Evolutionary conservation across 2,329 filamentous ascomycete genomes (phyloP).

Genomic region (Acrodontium crateriforme): DNA sequence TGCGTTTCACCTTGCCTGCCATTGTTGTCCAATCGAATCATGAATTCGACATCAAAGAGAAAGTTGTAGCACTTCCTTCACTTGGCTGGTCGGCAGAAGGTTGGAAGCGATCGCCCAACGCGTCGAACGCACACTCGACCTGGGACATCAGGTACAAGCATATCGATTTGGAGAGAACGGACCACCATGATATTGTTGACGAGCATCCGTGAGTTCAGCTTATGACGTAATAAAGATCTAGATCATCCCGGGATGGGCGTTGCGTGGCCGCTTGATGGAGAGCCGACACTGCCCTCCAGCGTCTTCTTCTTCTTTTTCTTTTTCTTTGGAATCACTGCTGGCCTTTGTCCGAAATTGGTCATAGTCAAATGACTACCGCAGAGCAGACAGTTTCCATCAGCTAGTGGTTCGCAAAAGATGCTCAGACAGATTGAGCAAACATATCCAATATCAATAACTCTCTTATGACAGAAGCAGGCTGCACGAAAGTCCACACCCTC

Average conservation of each 20-base stretch:
- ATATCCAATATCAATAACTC: slow-evolving; percentile 81
- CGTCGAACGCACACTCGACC: slow-evolving; percentile 3
- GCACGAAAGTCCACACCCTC: slow-evolving; percentile 90
- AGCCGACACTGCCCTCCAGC: slow-evolving; percentile 31
- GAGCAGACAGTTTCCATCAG: slow-evolving; percentile 60
- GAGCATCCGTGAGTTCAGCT: too few species aligned
- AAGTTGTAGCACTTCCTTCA: slow-evolving; percentile 19
- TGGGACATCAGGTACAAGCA: slow-evolving; percentile 12
- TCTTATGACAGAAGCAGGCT: slow-evolving; percentile 94
- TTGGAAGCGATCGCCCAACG: slow-evolving; percentile 3
- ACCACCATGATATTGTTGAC: too few species aligned
- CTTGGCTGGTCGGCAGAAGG: slow-evolving; percentile 10
- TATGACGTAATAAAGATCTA: too few species aligned
- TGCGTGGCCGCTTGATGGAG: slow-evolving; percentile 15
- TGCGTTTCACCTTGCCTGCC: slow-evolving; percentile 30
- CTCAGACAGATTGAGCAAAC: slow-evolving; percentile 94
- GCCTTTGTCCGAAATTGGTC: slow-evolving; percentile 61
- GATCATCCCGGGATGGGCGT: slow-evolving; percentile 20
- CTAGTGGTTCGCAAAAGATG: slow-evolving; percentile 64
- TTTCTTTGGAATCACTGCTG: slow-evolving; percentile 56
- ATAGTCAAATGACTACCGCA: slow-evolving; percentile 68
- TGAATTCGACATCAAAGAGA: slow-evolving; percentile 3
- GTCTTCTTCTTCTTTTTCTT: slow-evolving; percentile 65
- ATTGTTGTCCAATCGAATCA: slow-evolving; percentile 4
- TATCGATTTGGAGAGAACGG: too few species aligned